phyloP scores from a whole-genome alignment of 106 monocot species.

The Amphibolis antarctica region DNA sequence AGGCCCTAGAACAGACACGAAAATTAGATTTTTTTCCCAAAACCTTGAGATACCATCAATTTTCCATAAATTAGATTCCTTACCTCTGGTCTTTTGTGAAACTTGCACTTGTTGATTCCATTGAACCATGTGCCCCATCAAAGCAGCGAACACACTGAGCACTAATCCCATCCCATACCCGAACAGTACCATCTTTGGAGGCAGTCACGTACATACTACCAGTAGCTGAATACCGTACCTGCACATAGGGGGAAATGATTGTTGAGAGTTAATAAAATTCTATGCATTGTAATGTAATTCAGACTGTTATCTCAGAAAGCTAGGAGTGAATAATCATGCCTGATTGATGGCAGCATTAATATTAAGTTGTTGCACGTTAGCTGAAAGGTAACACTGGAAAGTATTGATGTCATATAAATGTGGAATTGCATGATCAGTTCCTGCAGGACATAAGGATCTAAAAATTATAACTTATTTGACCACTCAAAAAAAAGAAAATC shows the following conservation, averaged over 20 bases:
- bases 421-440: slow-evolving; percentile 82
- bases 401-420: slow-evolving; percentile 94
- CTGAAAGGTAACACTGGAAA: slow-evolving; percentile 83
- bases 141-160: slow-evolving; percentile 67
- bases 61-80: not conserved
- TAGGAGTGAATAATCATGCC: slow-evolving; percentile 25
- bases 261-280: not conserved
- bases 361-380: slow-evolving; percentile 45
- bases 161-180: slow-evolving; percentile 73
- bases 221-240: slow-evolving; percentile 68
- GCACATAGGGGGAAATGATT: not conserved
- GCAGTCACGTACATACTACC: slow-evolving; percentile 79
- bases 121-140: slow-evolving; percentile 53
- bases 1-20: too few relatives aligned
- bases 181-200: slow-evolving; percentile 81
- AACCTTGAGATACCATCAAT: not conserved
- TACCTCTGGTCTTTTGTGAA: slow-evolving; percentile 93
- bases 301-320: not conserved
- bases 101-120: slow-evolving; percentile 70
- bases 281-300: not conserved
- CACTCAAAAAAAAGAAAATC: too few relatives aligned
- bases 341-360: slow-evolving; percentile 79
- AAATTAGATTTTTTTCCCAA: not conserved
- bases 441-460: slow-evolving; percentile 21
- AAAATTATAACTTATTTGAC: too few relatives aligned